Conservation (phyloP, 2,329 filamentous ascomycete genomes). For the Aspergillus pseudoviridinutans region DNA sequence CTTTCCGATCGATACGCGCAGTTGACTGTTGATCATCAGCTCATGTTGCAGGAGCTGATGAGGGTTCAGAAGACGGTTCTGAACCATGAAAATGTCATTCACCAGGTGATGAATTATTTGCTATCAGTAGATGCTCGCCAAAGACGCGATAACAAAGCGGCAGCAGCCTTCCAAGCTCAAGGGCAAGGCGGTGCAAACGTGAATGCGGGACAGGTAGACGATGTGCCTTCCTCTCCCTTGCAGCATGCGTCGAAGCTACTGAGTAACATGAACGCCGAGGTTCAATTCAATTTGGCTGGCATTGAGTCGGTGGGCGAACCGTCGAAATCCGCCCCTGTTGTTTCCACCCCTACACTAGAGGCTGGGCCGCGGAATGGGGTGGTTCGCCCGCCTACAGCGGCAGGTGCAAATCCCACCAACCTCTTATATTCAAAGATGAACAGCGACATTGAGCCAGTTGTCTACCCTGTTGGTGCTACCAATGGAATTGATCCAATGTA, state of each 20-base stretch:
- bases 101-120: constrained; percentile 66
- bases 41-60: constrained; percentile 61
- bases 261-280: constrained; percentile 62
- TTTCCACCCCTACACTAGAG: constrained; percentile 57
- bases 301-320: constrained; percentile 63
- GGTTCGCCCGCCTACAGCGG: constrained; percentile 40
- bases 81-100: constrained; percentile 68
- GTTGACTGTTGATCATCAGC: constrained; percentile 62
- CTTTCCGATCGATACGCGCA: constrained; percentile 82
- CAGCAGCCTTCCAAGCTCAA: constrained; percentile 40
- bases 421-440: constrained; percentile 50
- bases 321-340: constrained; percentile 52
- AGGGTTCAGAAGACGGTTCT: constrained; percentile 67
- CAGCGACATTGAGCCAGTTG: constrained; percentile 64
- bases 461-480: constrained; percentile 86
- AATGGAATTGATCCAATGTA: constrained; percentile 95
- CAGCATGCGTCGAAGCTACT: constrained; percentile 65
- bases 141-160: constrained; percentile 55
- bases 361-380: constrained; percentile 43
- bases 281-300: constrained; percentile 60
- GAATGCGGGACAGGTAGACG: constrained; percentile 51
- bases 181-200: constrained; percentile 37
- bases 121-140: constrained; percentile 62
- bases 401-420: constrained; percentile 44
- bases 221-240: constrained; percentile 63